A percentile compares a stretch with the other conserved stretches of the same genome.
phyloP scores from a whole-genome alignment of 192 early-diverging fungal species.

The Diversispora epigaea region DNA sequence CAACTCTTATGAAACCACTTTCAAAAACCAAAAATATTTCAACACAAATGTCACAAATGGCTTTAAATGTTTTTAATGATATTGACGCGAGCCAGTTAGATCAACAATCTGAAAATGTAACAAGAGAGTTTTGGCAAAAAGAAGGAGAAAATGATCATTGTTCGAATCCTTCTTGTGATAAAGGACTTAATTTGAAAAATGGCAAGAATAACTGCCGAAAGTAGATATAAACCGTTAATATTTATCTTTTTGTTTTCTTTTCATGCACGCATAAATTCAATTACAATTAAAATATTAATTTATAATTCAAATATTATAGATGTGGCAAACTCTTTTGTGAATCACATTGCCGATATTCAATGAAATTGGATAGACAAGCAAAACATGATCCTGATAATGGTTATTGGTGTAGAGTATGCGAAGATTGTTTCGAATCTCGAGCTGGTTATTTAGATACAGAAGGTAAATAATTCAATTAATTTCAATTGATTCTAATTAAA shows the following conservation, averaged over 20 bases:
- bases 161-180: constrained; percentile 46
- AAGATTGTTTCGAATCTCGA: constrained; percentile 49
- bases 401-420: constrained; percentile 59
- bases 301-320: constrained; percentile 34
- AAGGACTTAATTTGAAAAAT: constrained; percentile 43
- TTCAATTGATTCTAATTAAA: not conserved
- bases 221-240: constrained; percentile 47
- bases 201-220: constrained; percentile 59
- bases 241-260: not conserved
- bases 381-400: constrained; percentile 59
- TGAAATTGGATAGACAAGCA: constrained; percentile 61
- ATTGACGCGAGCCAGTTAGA: constrained; percentile 39
- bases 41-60: constrained; percentile 34
- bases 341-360: constrained; percentile 53
- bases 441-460: constrained; percentile 45
- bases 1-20: constrained; percentile 45
- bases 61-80: constrained; percentile 48
- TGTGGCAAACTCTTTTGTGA: constrained; percentile 68
- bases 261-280: not conserved
- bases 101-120: constrained; percentile 43
- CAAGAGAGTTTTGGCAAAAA: constrained; percentile 55
- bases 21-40: constrained; percentile 45
- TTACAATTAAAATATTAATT: constrained; percentile 33
- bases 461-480: constrained; percentile 33
- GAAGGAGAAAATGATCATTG: constrained; percentile 52